A percentile compares a stretch with the other conserved stretches of the same genome.
These are phyloP conservation scores for Mycena rosella DNA, from an alignment of 768 basidiomycete genomes.

Conservation along the genomic window DNA sequence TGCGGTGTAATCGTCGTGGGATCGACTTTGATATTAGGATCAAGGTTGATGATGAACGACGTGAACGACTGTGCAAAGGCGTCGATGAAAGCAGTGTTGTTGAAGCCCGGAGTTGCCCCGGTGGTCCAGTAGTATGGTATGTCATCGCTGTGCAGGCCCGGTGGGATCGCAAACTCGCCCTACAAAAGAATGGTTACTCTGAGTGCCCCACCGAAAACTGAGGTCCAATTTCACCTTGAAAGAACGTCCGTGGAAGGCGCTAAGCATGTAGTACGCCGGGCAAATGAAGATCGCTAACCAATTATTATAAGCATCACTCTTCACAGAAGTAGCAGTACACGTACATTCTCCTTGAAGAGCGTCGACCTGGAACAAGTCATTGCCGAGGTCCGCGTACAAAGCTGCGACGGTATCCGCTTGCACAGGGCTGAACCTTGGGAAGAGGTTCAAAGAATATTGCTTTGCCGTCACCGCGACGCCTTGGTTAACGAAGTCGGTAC, in stretches of 20 bases:
- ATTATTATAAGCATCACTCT: neutral
- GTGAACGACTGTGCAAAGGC: slow-evolving; percentile 36
- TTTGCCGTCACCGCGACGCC: slow-evolving; percentile 26
- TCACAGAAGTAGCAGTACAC: neutral
- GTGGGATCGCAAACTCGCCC: slow-evolving; percentile 47
- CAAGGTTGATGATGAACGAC: slow-evolving; percentile 24
- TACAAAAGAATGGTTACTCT: slow-evolving; percentile 1
- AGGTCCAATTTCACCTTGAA: slow-evolving; percentile 49
- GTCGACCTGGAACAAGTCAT: slow-evolving; percentile 36
- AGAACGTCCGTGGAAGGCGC: slow-evolving; percentile 44
- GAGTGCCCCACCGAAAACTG: no score
- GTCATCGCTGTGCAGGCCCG: slow-evolving; percentile 42
- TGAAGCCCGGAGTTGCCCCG: slow-evolving; percentile 13
- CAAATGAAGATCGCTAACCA: slow-evolving; percentile 51
- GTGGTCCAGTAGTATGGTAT: slow-evolving; percentile 44
- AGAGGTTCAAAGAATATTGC: slow-evolving; percentile 41
- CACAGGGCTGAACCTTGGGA: slow-evolving; percentile 37
- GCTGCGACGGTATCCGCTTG: slow-evolving; percentile 26
- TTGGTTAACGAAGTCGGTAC: slow-evolving; percentile 44
- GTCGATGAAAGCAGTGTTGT: slow-evolving; percentile 28
- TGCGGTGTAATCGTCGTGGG: slow-evolving; percentile 31
- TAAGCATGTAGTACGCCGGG: slow-evolving; percentile 49
- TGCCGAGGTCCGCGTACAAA: slow-evolving; percentile 37
- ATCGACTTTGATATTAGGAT: no score
- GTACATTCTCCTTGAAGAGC: slow-evolving; percentile 46